These are phyloP conservation scores for Aspergillus spinulosporus DNA, from an alignment of 2,329 filamentous ascomycete genomes.

Conservation along the genomic window DNA sequence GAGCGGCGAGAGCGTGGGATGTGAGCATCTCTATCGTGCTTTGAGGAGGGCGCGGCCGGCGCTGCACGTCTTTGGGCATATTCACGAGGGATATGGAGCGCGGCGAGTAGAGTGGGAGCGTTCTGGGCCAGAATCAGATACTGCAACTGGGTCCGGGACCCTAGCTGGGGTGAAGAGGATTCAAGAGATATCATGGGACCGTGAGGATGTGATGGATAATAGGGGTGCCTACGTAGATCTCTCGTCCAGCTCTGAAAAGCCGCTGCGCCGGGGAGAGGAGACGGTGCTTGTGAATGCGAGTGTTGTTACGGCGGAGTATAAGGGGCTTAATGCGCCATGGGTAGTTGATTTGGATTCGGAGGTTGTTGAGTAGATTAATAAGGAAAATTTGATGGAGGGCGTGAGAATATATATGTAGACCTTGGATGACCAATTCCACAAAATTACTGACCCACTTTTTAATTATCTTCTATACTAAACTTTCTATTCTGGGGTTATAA, in stretches of 20 bases:
- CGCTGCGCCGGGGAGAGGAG: constrained; percentile 49
- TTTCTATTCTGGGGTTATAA: not conserved
- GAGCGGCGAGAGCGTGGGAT: constrained; percentile 50
- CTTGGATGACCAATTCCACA: not conserved
- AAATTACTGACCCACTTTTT: not conserved
- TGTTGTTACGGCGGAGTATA: constrained; percentile 54
- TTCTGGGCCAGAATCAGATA: constrained; percentile 14
- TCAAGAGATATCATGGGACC: constrained; percentile 20
- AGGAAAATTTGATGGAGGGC: not conserved
- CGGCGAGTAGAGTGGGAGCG: constrained; percentile 33
- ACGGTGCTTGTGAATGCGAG: constrained; percentile 61
- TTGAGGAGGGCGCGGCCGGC: constrained; percentile 52
- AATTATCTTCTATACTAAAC: not conserved
- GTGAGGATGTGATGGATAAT: constrained; percentile 32
- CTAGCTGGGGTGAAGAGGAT: not conserved
- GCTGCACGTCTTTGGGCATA: constrained; percentile 65
- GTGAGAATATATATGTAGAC: not conserved
- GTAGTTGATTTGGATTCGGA: constrained; percentile 53
- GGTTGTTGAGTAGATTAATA: not conserved
- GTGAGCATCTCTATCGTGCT: constrained; percentile 55
- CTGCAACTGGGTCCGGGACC: constrained; percentile 16
- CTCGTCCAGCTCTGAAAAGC: constrained; percentile 27
- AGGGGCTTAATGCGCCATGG: constrained; percentile 55
- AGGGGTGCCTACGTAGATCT: constrained; percentile 38
- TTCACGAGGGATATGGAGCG: constrained; percentile 58